phyloP scores from a whole-genome alignment of 805 yeast genomes.

The Barnettozyma vustinii region DNA sequence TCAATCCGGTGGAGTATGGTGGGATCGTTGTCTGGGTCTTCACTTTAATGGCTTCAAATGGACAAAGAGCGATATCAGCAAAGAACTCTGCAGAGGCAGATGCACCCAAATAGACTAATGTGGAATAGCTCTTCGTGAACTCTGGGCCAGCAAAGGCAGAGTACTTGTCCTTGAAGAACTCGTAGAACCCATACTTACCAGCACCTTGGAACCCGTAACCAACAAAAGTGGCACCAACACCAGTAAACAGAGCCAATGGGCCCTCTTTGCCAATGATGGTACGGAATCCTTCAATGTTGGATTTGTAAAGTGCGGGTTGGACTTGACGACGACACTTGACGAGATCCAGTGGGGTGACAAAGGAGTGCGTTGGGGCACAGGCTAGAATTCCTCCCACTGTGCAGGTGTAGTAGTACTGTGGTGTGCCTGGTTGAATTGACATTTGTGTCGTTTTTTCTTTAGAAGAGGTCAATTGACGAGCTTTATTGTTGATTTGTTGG shows the following conservation, averaged over 20 bases:
- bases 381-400: constrained; percentile 66
- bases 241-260: constrained; percentile 69
- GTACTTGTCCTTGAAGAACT: constrained; percentile 79
- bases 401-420: constrained; percentile 50
- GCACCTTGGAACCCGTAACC: constrained; percentile 97
- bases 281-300: constrained; percentile 79
- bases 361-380: constrained; percentile 95
- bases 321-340: constrained; percentile 95
- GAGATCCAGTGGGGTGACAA: constrained; percentile 88
- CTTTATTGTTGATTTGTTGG: not conserved
- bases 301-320: constrained; percentile 60
- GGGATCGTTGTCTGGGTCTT: constrained; percentile 91
- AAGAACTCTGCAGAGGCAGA: constrained; percentile 92
- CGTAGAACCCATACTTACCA: constrained; percentile 95
- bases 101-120: constrained; percentile 73
- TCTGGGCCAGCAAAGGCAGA: constrained; percentile 61
- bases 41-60: constrained; percentile 93
- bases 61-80: constrained; percentile 88
- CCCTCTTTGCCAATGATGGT: constrained; percentile 74
- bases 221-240: constrained; percentile 85
- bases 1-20: constrained; percentile 61
- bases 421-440: constrained; percentile 24
- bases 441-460: not conserved
- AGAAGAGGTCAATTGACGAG: not conserved
- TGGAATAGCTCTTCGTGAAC: constrained; percentile 55